phyloP scores from a whole-genome alignment of 805 yeast genomes.

The Priceomyces fermenticarens region DNA sequence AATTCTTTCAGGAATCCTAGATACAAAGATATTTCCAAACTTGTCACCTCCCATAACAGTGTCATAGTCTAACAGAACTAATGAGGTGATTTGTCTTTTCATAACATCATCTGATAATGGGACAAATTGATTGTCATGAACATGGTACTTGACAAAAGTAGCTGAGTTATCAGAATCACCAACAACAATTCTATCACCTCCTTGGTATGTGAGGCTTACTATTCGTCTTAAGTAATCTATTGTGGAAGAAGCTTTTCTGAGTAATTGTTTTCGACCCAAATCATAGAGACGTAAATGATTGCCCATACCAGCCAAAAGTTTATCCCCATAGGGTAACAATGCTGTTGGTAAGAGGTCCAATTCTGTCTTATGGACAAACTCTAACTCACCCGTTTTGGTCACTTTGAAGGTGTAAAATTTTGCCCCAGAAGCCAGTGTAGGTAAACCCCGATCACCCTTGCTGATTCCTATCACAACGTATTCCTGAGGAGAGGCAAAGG shows the following conservation, averaged over 20 bases:
- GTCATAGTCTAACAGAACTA: constrained; percentile 63
- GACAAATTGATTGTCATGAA: constrained; percentile 46
- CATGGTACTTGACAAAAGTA: constrained; percentile 52
- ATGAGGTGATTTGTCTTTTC: constrained; percentile 62
- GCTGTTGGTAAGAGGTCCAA: constrained; percentile 48
- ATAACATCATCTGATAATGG: constrained; percentile 69
- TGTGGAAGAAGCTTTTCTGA: constrained; percentile 57
- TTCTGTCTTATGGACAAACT: constrained; percentile 58
- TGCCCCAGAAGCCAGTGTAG: constrained; percentile 20
- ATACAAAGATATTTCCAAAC: constrained; percentile 74
- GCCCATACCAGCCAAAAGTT: constrained; percentile 57
- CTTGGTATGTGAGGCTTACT: constrained; percentile 50
- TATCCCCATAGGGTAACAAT: constrained; percentile 52
- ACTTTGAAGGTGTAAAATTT: constrained; percentile 38
- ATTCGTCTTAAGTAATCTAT: constrained; percentile 48
- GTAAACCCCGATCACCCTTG: constrained; percentile 23
- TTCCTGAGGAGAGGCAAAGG: constrained; percentile 22
- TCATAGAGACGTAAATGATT: constrained; percentile 59
- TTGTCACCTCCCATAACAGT: constrained; percentile 84
- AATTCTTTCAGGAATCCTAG: constrained; percentile 55
- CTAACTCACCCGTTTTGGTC: constrained; percentile 35
- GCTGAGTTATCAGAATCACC: constrained; percentile 75
- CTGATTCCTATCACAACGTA: constrained; percentile 49
- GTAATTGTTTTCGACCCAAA: constrained; percentile 74
- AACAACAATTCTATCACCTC: constrained; percentile 54